Evolutionary conservation across 2,329 filamentous ascomycete genomes (phyloP).

Genomic region (Cytospora leucostoma): DNA sequence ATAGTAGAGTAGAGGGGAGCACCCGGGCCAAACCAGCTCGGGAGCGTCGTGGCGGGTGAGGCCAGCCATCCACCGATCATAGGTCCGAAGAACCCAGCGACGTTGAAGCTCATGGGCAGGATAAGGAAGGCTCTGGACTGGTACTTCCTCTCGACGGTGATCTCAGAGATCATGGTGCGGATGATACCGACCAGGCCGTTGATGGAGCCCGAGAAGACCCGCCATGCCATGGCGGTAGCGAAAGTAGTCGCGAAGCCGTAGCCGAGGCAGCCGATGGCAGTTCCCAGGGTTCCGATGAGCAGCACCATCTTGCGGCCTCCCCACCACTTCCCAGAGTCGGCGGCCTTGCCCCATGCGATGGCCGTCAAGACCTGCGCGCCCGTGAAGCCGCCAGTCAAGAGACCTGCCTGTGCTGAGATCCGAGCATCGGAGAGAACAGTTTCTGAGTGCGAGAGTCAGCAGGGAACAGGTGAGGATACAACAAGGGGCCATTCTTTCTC

Average conservation of each 20-base stretch:
- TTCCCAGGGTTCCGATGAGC: slow-evolving; percentile 69
- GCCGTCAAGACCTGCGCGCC: slow-evolving; percentile 73
- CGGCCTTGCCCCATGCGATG: slow-evolving; percentile 70
- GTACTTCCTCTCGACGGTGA: slow-evolving; percentile 50
- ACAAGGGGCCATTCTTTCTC: background rate
- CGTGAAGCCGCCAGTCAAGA: slow-evolving; percentile 71
- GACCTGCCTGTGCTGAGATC: slow-evolving; percentile 68
- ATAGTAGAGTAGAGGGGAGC: slow-evolving; percentile 62
- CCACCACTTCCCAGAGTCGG: slow-evolving; percentile 52
- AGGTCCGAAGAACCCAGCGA: slow-evolving; percentile 48
- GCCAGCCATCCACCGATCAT: slow-evolving; percentile 67
- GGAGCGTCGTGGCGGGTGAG: slow-evolving; percentile 64
- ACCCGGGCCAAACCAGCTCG: slow-evolving; percentile 61
- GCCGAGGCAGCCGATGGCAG: slow-evolving; percentile 66
- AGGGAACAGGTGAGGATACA: background rate
- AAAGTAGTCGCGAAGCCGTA: slow-evolving; percentile 73
- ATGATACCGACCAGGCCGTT: slow-evolving; percentile 54
- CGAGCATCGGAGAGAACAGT: slow-evolving; percentile 52
- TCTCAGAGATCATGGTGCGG: slow-evolving; percentile 52
- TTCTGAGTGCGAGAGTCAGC: slow-evolving; percentile 5
- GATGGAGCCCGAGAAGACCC: slow-evolving; percentile 62
- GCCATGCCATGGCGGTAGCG: slow-evolving; percentile 63
- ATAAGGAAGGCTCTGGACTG: slow-evolving; percentile 51
- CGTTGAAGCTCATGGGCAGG: slow-evolving; percentile 51
- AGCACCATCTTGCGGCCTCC: slow-evolving; percentile 70